Base-by-base conservation (phyloP, 352 stramenopile species). In the Pseudoperonospora humuli region DNA sequence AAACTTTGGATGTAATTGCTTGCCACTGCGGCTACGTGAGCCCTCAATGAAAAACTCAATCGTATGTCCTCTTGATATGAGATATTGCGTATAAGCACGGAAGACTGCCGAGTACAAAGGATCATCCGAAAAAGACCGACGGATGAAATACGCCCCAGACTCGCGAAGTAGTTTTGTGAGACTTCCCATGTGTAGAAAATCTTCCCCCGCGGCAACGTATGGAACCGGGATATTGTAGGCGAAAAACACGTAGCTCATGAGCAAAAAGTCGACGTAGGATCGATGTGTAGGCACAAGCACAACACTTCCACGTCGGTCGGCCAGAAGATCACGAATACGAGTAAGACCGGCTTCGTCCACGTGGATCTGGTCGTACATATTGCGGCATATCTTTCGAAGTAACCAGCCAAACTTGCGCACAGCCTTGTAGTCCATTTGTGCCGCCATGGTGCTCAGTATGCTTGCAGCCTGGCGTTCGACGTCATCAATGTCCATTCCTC, bases 11-110 rank as follows among this genome's bases (percentile, higher is more conserved):
- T 81, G 70, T 4, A 93, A 51, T 28, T 89, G 75, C 57, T 93
- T 93, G 21, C 80, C 80, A 34, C 75, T 90, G 26, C 80, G 73
- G 50, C 80, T 93, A 37, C 80, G 77, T 10, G 67, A 86, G 32
- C 80, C 80, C 61, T 93, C 80, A 13, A 93, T 82, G 47, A 93
- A 93, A 46, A 93, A 93, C 59, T 93, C 80, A 41, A 93, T 63
- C 29, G 75, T 86, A 48, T 90, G 78, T 23, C 79, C 76, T 41
- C 75, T 70, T 6, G 67, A 66, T 11, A 90, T 63, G 39, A 90
- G 43, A 23, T 87, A 87, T 54, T 89, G 79, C 7, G 79, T 88
- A 50, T 93, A 93, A 15, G 82, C 75, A 27, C 70, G 65, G 52
- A 93, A 93, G 28, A 93, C 58, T 9, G 78, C 71, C 7, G 63